These are phyloP conservation scores for Triadica sebifera DNA, from an alignment of 345 rosid species.

Conservation along the genomic window DNA sequence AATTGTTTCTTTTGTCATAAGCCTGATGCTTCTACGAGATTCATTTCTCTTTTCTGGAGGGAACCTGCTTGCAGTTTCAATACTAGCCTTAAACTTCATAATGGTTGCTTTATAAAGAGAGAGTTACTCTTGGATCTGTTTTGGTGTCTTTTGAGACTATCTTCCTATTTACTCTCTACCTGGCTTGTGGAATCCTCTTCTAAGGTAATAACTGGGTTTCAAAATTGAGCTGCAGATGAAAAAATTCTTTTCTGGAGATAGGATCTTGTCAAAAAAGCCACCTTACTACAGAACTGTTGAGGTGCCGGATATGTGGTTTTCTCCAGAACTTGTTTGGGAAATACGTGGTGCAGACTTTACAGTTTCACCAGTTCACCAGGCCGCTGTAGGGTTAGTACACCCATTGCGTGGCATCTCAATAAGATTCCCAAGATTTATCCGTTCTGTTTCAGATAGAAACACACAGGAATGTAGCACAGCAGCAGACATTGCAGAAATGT, in stretches of 20 bases:
- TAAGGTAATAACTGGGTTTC: background rate
- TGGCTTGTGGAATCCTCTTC: constrained; percentile 10
- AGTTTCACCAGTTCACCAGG: constrained; percentile 76
- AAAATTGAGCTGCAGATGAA: constrained; percentile 60
- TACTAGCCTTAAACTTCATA: background rate
- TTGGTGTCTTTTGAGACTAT: background rate
- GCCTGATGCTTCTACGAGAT: background rate
- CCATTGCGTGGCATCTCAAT: constrained; percentile 81
- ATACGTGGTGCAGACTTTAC: constrained; percentile 84
- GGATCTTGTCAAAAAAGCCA: constrained; percentile 58
- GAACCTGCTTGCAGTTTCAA: background rate
- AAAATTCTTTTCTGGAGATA: constrained; percentile 63
- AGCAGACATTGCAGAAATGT: constrained; percentile 67
- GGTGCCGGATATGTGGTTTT: constrained; percentile 79
- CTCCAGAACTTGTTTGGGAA: constrained; percentile 75
- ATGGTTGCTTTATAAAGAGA: background rate
- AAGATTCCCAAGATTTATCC: constrained; percentile 70
- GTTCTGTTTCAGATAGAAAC: constrained; percentile 41
- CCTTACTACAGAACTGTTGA: constrained; percentile 71
- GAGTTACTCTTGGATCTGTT: background rate
- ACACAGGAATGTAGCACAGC: constrained; percentile 82
- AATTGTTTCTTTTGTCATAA: background rate
- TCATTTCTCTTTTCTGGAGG: background rate
- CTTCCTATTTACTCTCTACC: background rate
- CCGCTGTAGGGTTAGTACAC: constrained; percentile 75